Base-by-base conservation (phyloP, 1,139 yeast genomes). In the Pichia cactophila region DNA sequence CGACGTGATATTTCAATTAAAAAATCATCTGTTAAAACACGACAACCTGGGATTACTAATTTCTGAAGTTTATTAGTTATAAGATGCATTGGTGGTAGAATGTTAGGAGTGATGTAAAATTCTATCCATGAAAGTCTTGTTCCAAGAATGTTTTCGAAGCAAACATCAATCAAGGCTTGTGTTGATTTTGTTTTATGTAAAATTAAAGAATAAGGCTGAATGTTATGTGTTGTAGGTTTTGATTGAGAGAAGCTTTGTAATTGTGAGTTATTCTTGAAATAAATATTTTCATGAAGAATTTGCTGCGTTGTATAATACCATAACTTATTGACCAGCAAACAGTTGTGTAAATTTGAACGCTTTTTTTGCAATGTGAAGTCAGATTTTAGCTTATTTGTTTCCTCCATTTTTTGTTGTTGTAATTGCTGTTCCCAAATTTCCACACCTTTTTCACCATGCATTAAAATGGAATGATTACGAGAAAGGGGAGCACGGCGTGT, bases 31-130 rank as follows among this genome's bases (percentile, higher is more conserved):
- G 78, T 80, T 10, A 87, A 72, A 1, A 69, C 67, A 56, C 75
- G 78, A 44, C 86, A 81, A 1, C 97, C 97, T 1, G 97, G 94
- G 12, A 90, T 69, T 2, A 81, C 73, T 40, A 90, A 66, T 52
- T 76, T 78, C 54, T 75, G 74, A 50, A 89, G 66, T n/a, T 64
- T 57, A 14, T 63, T 61, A 37, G 71, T 70, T 59, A 73, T 75
- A 62, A 69, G 40, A 53, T 57, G 45, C 5, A 67, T 57, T 0
- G 78, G 73, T 33, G 96, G 96, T 4, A 74, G 60, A 36, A 86
- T 64, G 48, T 73, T 73, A 4, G 96, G 94, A 62, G 96, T 89
- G 64, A 90, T 84, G 66, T 85, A 88, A 56, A 89, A 72, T 64
- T 89, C 96, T 41, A 90, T 70, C 82, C 85, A 78, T 53, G 73